Evolutionary conservation across 2,329 filamentous ascomycete genomes (phyloP).

Genomic region (Fusarium irregulare): DNA sequence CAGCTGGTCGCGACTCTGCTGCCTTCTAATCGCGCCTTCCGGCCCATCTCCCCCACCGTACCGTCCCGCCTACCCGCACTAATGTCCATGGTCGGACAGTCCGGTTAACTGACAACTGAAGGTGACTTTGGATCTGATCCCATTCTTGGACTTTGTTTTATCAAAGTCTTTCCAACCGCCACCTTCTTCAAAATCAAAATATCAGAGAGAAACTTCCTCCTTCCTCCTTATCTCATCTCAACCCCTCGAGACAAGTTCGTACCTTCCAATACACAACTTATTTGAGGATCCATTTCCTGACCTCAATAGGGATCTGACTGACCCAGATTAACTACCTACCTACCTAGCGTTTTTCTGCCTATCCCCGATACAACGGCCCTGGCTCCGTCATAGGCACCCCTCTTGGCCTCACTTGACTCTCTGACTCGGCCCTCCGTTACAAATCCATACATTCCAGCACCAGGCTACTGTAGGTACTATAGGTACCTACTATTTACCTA

Average conservation of each 20-base stretch:
- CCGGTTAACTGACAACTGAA: constrained; percentile 9
- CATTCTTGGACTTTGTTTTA: not conserved
- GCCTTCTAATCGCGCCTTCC: constrained; percentile 31
- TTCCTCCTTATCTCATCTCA: not conserved
- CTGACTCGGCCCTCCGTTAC: constrained; percentile 35
- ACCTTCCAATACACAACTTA: not conserved
- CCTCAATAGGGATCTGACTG: not conserved
- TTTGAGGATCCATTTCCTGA: not conserved
- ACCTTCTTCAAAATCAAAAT: not conserved
- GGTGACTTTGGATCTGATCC: not conserved
- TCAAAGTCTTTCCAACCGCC: not conserved
- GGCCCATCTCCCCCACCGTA: constrained; percentile 32
- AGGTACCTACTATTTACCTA: not conserved
- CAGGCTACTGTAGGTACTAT: not conserved
- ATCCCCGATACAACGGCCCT: constrained; percentile 30
- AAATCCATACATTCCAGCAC: constrained; percentile 14
- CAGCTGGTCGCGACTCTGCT: constrained; percentile 20
- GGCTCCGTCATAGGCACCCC: constrained; percentile 41
- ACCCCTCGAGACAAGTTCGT: not conserved
- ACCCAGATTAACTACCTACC: not conserved
- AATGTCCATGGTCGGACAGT: constrained; percentile 25
- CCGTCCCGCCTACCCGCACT: constrained; percentile 30
- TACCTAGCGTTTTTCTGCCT: constrained; percentile 25
- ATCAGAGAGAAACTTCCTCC: no score
- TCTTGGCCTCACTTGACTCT: constrained; percentile 37